These are phyloP conservation scores for Boletus subluridellus DNA, from an alignment of 1,284 basidiomycete species.

Conservation along the genomic window DNA sequence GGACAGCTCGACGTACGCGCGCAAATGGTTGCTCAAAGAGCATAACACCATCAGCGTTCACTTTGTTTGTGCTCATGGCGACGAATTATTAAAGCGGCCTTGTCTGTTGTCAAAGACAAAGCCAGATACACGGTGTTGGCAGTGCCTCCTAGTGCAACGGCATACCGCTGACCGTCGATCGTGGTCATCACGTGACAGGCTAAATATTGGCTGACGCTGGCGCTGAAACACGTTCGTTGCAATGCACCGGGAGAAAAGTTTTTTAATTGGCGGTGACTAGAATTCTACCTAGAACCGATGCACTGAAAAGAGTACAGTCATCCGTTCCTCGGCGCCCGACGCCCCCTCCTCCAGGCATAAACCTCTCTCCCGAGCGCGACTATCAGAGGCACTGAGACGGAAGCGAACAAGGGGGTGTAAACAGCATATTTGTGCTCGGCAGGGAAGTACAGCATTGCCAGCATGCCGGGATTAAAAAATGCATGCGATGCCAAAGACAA, in stretches of 20 bases:
- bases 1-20: conserved; percentile 46
- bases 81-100: conserved; percentile 2
- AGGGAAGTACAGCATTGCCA: conserved; percentile 94
- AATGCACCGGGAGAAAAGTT: conserved; percentile 7
- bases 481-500: conserved; percentile 77
- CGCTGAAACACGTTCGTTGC: conserved; percentile 17
- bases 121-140: not conserved
- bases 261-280: conserved; percentile 3
- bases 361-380: conserved; percentile 72
- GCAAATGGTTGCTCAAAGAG: conserved; percentile 86
- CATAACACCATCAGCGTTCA: conserved; percentile 74
- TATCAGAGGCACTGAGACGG: conserved; percentile 77
- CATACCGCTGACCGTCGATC: conserved; percentile 22
- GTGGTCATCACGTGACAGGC: conserved; percentile 25
- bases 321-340: conserved; percentile 22
- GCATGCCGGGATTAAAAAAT: conserved; percentile 96
- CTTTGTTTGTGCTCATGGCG: conserved; percentile 46
- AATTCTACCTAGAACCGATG: conserved; percentile 12
- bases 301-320: conserved; percentile 11
- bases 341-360: conserved; percentile 48
- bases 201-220: not conserved
- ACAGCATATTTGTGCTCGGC: conserved; percentile 95
- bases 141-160: not conserved
- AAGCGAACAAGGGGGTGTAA: conserved; percentile 90
- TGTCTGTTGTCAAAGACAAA: conserved; percentile 12